Evolutionary conservation across 1,139 yeast genomes (phyloP), one percentile per base, ranked within the genome.

Genomic region (Ogataea hybrid): DNA sequence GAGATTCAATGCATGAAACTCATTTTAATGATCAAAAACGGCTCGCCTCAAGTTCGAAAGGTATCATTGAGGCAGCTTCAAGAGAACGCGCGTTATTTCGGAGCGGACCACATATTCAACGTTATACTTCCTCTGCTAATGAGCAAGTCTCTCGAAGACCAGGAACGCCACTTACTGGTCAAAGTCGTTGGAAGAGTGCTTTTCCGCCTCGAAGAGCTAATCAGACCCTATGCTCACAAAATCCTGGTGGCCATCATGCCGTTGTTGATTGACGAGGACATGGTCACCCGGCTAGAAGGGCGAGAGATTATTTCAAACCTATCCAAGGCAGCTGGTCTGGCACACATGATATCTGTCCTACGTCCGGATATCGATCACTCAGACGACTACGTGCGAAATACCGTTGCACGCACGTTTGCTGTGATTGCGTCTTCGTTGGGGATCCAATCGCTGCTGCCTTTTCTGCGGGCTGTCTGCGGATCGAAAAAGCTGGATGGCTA

Each of bases 371-470:
- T 92, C 29, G 95, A 85, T 52, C 81, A 84, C 54, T 76, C 75
- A 9, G 97, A 90, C 58, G 97, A 90, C 52, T 83, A 81, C 54
- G 80, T 85, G 4, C 70, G 97, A 42, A 84, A 84, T 54, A 71
- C 82, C 1, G 82, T 95, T 0, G 79, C 96, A 0, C 68, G 94
- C 44, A 79, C 90, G 0, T 72, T 90, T 61, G 96, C 97, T 0
- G 85, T 89, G 5, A 92, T 86, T 3, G 90, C 96, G 0, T 77
- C 79, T 41, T 79, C 96, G 0, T 63, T 89, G 23, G 97, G 97
- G 0, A 67, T 89, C 7, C 80, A 77, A 2, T 67, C 77, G 3
- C 63, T 88, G 39, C 57, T 92, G 12, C 97, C 97, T 0, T 89
- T 92, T 58, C 62, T 92, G 27, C 77, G 73, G 47, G 96, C 97